Conservation (phyloP, 352 stramenopile species). For the Sclerospora graminicola region DNA sequence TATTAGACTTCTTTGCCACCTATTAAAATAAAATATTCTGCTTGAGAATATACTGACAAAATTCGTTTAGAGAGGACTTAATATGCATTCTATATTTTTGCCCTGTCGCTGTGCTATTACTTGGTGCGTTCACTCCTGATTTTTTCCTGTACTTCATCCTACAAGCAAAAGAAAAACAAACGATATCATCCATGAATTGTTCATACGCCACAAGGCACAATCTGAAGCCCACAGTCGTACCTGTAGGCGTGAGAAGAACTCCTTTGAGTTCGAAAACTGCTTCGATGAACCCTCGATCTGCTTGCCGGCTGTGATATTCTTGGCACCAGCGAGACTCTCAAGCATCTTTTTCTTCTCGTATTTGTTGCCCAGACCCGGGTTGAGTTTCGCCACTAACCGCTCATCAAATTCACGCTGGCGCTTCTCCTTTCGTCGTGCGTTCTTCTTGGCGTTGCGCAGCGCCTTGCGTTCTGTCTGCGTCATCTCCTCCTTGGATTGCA, state of each 20-base stretch:
- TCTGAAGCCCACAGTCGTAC: conserved; percentile 14
- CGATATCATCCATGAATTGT: background rate
- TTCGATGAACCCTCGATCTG: conserved; percentile 70
- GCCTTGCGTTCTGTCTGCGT: conserved; percentile 81
- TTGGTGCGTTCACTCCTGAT: conserved; percentile 24
- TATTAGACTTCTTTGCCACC: too few relatives aligned
- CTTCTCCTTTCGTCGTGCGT: conserved; percentile 84
- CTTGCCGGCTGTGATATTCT: conserved; percentile 81
- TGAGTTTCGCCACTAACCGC: conserved; percentile 88
- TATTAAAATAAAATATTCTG: too few relatives aligned
- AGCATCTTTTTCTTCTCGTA: conserved; percentile 92
- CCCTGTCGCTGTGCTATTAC: conserved; percentile 13
- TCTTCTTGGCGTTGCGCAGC: conserved; percentile 86
- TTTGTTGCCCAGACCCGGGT: conserved; percentile 92
- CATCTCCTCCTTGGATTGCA: conserved; percentile 83
- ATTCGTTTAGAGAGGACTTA: too few relatives aligned
- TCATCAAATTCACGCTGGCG: conserved; percentile 86
- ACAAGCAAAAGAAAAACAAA: conserved; percentile 5
- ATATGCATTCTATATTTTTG: conserved; percentile 3
- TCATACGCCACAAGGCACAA: conserved; percentile 9
- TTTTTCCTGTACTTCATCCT: conserved; percentile 39
- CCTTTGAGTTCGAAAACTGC: conserved; percentile 84
- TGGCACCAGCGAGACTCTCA: conserved; percentile 64
- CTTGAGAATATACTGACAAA: too few relatives aligned
- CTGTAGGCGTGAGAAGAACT: conserved; percentile 77